phyloP scores from a whole-genome alignment of 2,329 filamentous ascomycete genomes.

The Fusarium duplospermum region DNA sequence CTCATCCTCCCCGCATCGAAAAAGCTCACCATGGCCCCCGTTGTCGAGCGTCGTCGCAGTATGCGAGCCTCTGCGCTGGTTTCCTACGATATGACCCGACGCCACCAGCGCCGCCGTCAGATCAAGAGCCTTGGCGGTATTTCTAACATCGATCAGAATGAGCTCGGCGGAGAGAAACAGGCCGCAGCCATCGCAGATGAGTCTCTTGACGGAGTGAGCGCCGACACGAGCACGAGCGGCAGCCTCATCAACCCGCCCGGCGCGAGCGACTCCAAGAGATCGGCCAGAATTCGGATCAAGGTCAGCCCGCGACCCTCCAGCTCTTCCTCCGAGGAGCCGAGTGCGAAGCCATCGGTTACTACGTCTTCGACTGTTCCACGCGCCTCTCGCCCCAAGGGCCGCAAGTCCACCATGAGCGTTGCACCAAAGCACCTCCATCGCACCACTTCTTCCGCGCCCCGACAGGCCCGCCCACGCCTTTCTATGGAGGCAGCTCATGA shows the following conservation, averaged over 20 bases:
- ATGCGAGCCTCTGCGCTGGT: background rate
- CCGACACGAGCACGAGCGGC: background rate
- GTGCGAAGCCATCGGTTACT: no score
- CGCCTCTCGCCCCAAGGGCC: background rate
- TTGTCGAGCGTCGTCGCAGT: background rate
- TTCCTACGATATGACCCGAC: background rate
- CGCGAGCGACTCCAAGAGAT: background rate
- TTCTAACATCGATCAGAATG: background rate
- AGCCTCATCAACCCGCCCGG: background rate
- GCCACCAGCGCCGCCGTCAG: background rate
- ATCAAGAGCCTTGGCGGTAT: background rate
- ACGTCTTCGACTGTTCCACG: background rate
- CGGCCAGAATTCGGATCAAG: background rate
- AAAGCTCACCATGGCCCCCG: background rate
- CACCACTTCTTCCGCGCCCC: background rate
- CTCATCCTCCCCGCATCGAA: background rate
- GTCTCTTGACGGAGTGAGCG: background rate
- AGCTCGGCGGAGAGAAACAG: background rate
- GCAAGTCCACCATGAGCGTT: background rate
- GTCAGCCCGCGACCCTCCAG: background rate
- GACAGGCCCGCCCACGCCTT: background rate
- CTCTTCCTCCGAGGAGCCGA: background rate
- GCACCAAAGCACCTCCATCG: background rate
- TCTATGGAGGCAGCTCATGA: background rate
- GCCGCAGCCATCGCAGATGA: background rate